Conservation (phyloP, 1,284 basidiomycete genomes). For the Puccinia polysora region DNA sequence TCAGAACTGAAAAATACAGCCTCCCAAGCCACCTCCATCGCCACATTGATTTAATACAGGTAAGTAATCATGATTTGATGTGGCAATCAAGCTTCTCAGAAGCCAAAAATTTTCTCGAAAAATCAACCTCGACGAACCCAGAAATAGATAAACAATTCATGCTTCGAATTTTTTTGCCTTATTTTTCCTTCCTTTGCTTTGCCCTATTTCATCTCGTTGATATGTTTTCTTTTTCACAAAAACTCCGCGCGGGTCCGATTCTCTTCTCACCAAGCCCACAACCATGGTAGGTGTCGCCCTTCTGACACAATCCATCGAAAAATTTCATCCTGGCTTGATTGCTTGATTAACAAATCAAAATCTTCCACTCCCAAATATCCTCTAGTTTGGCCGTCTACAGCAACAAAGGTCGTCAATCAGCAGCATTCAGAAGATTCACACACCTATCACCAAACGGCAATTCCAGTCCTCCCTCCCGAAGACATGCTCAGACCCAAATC, state of each 20-base stretch:
- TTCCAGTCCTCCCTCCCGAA: background rate
- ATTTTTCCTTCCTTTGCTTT: background rate
- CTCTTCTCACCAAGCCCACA: constrained; percentile 14
- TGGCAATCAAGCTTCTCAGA: background rate
- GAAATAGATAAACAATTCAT: no score
- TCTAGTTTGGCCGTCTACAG: constrained; percentile 14
- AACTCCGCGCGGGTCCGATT: no score
- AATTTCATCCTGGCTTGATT: background rate
- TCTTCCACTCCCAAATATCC: background rate
- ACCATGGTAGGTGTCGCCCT: constrained; percentile 19
- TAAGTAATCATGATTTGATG: background rate
- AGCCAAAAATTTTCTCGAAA: background rate
- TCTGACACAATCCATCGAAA: no score
- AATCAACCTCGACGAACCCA: no score
- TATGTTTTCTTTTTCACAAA: no score
- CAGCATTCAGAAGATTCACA: no score
- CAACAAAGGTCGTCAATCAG: background rate
- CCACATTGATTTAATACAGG: constrained; percentile 26
- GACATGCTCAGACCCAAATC: background rate
- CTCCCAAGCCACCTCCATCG: constrained; percentile 4
- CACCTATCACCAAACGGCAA: background rate
- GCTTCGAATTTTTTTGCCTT: background rate
- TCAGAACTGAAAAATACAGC: no score
- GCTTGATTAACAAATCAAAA: background rate
- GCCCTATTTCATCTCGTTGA: background rate